Percentiles rank a stretch among this genome's conserved stretches.
These are phyloP conservation scores for Collybia sp. DNA, from an alignment of 768 basidiomycete species.

Conservation along the genomic window DNA sequence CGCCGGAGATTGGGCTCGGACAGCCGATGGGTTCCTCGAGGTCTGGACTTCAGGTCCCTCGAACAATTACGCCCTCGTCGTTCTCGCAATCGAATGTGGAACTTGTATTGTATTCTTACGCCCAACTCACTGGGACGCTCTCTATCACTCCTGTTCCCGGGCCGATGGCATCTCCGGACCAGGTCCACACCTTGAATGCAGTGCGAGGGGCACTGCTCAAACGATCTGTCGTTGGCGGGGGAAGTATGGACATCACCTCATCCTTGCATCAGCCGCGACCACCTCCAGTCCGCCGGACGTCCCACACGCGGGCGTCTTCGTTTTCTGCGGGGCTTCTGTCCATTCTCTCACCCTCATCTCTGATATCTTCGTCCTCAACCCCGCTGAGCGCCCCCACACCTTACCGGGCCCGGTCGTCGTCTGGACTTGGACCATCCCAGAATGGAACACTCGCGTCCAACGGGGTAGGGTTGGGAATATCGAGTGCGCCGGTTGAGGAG, in stretches of 20 bases:
- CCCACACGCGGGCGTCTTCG: slow-evolving; percentile 47
- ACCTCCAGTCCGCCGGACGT: slow-evolving; percentile 15
- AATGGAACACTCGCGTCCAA: slow-evolving; percentile 8
- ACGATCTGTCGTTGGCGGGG: slow-evolving; percentile 56
- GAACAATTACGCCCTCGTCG: slow-evolving; percentile 37
- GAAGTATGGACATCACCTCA: slow-evolving; percentile 75
- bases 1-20: slow-evolving; percentile 42
- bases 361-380: slow-evolving; percentile 14
- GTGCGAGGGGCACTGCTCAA: slow-evolving; percentile 49
- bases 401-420: slow-evolving; percentile 7
- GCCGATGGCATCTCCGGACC: slow-evolving; percentile 34
- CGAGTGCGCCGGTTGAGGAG: slow-evolving; percentile 28
- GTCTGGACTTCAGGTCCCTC: slow-evolving; percentile 12
- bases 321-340: slow-evolving; percentile 49
- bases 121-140: slow-evolving; percentile 69
- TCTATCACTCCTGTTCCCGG: slow-evolving; percentile 45
- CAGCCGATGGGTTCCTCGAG: slow-evolving; percentile 28
- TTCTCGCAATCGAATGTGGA: slow-evolving; percentile 53
- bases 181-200: slow-evolving; percentile 36
- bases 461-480: slow-evolving; percentile 17
- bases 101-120: slow-evolving; percentile 81
- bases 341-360: slow-evolving; percentile 36
- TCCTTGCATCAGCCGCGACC: slow-evolving; percentile 25
- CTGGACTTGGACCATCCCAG: slow-evolving; percentile 7
- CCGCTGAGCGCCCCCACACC: slow-evolving; percentile 4